phyloP scores from a whole-genome alignment of 139 green algal genomes.

The Picochlorum sp. region DNA sequence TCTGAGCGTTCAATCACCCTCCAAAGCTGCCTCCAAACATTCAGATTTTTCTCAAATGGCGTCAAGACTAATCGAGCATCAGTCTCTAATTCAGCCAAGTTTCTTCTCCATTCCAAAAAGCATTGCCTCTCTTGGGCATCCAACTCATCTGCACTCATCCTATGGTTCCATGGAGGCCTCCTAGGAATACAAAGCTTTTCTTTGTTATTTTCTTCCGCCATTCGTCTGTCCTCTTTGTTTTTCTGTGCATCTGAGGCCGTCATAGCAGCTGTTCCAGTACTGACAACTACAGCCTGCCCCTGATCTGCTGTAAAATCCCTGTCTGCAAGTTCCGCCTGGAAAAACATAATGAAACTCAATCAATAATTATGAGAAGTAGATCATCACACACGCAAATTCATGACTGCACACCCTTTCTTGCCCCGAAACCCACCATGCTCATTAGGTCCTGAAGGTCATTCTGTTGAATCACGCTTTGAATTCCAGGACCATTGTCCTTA shows the following conservation, averaged over 20 bases:
- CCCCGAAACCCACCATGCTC: constrained; percentile 61
- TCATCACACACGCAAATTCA: too few relatives aligned
- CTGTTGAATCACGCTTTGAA: constrained; percentile 75
- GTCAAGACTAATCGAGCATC: constrained; percentile 83
- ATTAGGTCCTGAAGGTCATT: constrained; percentile 92
- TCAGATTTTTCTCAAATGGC: constrained; percentile 99
- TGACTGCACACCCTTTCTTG: too few relatives aligned
- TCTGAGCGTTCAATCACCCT: constrained; percentile 89
- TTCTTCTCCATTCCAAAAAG: constrained; percentile 87
- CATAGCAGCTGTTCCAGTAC: constrained; percentile 42
- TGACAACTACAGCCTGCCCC: constrained; percentile 35
- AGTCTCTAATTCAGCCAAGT: constrained; percentile 71
- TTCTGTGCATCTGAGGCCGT: constrained; percentile 27
- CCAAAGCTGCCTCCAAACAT: constrained; percentile 99
- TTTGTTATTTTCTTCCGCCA: constrained; percentile 21
- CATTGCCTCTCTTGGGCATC: constrained; percentile 54
- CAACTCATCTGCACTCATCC: constrained; percentile 67
- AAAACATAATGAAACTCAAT: too few relatives aligned
- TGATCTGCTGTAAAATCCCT: constrained; percentile 80
- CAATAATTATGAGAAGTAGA: too few relatives aligned
- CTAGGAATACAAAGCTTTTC: constrained; percentile 53
- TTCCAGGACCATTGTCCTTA: constrained; percentile 30
- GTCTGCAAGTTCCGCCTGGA: constrained; percentile 69
- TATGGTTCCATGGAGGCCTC: constrained; percentile 63
- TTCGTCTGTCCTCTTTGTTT: constrained; percentile 27